These are phyloP conservation scores for Aspergillus vadensis DNA, from an alignment of 2,329 filamentous ascomycete genomes.

Conservation along the genomic window DNA sequence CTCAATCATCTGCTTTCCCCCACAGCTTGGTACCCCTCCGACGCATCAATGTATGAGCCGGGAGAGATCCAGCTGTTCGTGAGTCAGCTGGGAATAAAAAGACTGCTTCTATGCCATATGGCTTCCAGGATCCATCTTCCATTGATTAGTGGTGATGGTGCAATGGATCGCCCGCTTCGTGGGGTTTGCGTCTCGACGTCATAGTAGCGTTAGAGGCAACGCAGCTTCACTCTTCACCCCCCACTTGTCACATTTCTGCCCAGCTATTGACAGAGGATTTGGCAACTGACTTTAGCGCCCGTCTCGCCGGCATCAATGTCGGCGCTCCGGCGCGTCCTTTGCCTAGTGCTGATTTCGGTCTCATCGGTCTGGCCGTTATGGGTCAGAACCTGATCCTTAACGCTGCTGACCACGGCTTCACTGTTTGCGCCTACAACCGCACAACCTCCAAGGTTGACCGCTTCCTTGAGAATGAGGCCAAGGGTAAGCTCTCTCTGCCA, in stretches of 20 bases:
- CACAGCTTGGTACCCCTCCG: neutral
- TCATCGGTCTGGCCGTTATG: slow-evolving; percentile 92
- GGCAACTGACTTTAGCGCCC: slow-evolving; percentile 63
- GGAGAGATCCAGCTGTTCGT: neutral
- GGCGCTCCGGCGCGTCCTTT: slow-evolving; percentile 59
- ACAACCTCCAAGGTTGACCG: slow-evolving; percentile 97
- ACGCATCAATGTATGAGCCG: neutral
- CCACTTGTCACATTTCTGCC: slow-evolving; percentile 13
- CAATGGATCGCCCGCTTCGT: neutral
- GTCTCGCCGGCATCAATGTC: slow-evolving; percentile 72
- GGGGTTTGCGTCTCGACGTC: neutral
- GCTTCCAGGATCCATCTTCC: neutral
- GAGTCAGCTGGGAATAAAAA: neutral
- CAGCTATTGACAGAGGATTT: slow-evolving; percentile 37
- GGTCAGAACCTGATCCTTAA: slow-evolving; percentile 86
- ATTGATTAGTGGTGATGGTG: neutral
- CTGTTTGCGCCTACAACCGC: slow-evolving; percentile 97
- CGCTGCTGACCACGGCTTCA: slow-evolving; percentile 90
- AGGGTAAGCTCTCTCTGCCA: slow-evolving; percentile 55
- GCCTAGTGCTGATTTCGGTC: slow-evolving; percentile 80
- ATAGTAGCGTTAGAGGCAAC: neutral
- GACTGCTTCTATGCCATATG: neutral
- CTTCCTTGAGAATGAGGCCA: slow-evolving; percentile 88
- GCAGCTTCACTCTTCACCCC: slow-evolving; percentile 8
- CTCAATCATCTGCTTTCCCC: slow-evolving; percentile 5